These are phyloP conservation scores for Fusarium miscanthi DNA, from an alignment of 2,329 filamentous ascomycete species.

Conservation along the genomic window DNA sequence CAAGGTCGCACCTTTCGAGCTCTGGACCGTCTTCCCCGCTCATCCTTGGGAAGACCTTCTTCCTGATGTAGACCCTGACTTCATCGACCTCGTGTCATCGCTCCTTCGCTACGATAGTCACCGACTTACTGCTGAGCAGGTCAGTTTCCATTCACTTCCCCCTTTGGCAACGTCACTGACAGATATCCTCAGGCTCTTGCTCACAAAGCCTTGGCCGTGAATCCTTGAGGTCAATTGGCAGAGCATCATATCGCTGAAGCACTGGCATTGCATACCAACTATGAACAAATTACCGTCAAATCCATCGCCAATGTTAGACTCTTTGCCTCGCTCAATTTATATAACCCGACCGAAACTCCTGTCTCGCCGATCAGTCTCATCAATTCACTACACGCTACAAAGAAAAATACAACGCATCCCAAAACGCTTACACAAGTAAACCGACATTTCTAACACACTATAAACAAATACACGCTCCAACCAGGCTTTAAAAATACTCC, in stretches of 20 bases:
- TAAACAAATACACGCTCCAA: not conserved
- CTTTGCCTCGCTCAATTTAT: not conserved
- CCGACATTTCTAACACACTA: not conserved
- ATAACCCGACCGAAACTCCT: not conserved
- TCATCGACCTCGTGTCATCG: conserved; percentile 72
- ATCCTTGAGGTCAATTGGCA: not conserved
- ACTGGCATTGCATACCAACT: not conserved
- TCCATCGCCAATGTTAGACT: not conserved
- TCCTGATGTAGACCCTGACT: conserved; percentile 66
- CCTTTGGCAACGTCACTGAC: too few species aligned
- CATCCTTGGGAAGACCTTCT: conserved; percentile 78
- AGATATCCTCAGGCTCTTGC: conserved; percentile 26
- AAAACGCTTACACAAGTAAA: not conserved
- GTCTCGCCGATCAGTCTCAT: not conserved
- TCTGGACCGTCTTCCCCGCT: conserved; percentile 80
- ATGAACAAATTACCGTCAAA: not conserved
- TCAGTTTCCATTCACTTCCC: conserved; percentile 21
- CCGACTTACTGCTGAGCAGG: conserved; percentile 71
- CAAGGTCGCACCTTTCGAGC: conserved; percentile 84
- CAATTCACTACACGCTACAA: not conserved
- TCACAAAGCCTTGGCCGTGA: conserved; percentile 28
- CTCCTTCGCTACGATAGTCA: conserved; percentile 79
- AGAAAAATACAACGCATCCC: not conserved
- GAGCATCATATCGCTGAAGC: not conserved
- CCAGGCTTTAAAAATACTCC: not conserved